Conservation (phyloP, 1,284 basidiomycete species). For the Boletellus dicymbophilus region DNA sequence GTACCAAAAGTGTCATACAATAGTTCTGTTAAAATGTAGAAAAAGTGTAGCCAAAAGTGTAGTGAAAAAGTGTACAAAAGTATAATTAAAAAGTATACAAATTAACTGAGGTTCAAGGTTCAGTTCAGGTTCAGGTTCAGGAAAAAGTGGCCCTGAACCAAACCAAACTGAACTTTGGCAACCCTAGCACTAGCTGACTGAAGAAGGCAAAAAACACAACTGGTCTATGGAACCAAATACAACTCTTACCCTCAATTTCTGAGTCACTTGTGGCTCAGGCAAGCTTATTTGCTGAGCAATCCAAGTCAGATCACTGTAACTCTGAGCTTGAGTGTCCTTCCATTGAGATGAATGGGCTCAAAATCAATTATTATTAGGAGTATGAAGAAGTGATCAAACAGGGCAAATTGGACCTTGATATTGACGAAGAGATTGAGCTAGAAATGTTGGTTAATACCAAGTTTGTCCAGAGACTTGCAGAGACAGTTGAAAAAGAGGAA, state of each 20-base stretch:
- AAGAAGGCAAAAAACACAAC: neutral
- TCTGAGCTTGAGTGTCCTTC: neutral
- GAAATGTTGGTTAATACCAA: neutral
- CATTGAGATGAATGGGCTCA: neutral
- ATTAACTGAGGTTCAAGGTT: too few relatives aligned
- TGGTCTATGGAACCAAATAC: neutral
- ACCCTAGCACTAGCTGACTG: too few relatives aligned
- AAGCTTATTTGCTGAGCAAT: neutral
- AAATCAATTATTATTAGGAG: neutral
- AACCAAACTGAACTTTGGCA: constrained; percentile 1
- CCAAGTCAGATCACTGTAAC: neutral
- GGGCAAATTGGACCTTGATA: neutral
- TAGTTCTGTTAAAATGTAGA: too few relatives aligned
- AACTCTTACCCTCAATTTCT: neutral
- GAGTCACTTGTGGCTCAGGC: neutral
- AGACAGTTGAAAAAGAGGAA: neutral
- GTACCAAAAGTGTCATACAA: too few relatives aligned
- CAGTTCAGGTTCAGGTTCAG: neutral
- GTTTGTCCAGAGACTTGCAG: neutral
- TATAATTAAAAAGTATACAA: too few relatives aligned
- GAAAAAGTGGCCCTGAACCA: neutral
- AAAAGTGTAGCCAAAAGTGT: too few relatives aligned
- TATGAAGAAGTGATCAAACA: neutral
- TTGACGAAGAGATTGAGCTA: neutral
- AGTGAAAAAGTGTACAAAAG: too few relatives aligned